Evolutionary conservation across 1,284 basidiomycete species (phyloP), one percentile per base, ranked within the genome.

Genomic region (Jaminaea rosea): DNA sequence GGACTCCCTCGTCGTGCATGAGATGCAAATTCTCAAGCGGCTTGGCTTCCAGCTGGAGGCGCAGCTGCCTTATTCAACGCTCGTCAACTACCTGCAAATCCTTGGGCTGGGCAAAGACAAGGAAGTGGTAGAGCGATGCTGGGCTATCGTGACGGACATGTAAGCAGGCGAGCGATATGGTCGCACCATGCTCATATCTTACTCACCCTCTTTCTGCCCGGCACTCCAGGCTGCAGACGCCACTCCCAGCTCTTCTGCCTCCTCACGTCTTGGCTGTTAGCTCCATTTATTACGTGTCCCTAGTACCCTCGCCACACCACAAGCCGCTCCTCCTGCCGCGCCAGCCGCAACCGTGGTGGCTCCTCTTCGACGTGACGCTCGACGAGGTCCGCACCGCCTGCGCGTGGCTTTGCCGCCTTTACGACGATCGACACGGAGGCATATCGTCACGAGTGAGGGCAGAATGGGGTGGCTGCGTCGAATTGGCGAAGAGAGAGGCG

Each of bases 11-110:
- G 88, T 96, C 21, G 85, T 94, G 13, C 84, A 86, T 1, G 94
- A 99, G 76, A 97, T 98, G 88, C 94, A 98, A 73, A 82, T 98
- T 17, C 80, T 99, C 58, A 98, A 98, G 76, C 82, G 71, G 2
- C 67, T 76, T 11, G 74, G 69, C 4, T 76, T 76, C 49, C 59
- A 75, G 32, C 67, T 74, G 2, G 62, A 72, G 65, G 88, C 93
- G 45, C 85, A 88, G 13, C 78, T 97, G 36, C 92, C 94, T 0
- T 97, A 97, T 69, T 89, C 86, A 23, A 89, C 90, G 11, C 81
- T 97, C 57, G 85, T 97, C 67, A 97, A 96, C 76, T 98, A 98
- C 74, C 80, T 96, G 59, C 83, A 89, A 55, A 83, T 96, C 23
- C 81, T 99, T 13, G 89, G 88, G 28, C 78, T 98, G 15, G 37